Evolutionary conservation across 2,329 filamentous ascomycete genomes (phyloP).

Genomic region (Bipolaris oryzae): DNA sequence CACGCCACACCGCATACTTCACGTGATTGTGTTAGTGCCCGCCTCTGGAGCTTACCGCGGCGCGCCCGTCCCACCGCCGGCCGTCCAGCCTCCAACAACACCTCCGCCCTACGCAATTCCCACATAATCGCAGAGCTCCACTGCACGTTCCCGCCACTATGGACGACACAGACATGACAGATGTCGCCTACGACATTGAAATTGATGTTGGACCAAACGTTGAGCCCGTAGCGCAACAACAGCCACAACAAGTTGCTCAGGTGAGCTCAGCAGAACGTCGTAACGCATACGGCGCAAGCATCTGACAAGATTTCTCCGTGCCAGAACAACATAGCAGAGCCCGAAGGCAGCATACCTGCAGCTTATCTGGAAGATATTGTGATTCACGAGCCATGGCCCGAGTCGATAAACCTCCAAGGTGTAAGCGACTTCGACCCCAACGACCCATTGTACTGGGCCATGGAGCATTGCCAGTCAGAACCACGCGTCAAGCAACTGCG

Average conservation of each 20-base stretch:
- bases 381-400: constrained; percentile 48
- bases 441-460: constrained; percentile 77
- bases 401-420: constrained; percentile 84
- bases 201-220: constrained; percentile 37
- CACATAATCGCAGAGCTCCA: constrained; percentile 5
- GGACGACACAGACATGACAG: constrained; percentile 45
- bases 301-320: constrained; percentile 10
- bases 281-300: constrained; percentile 3
- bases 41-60: constrained; percentile 15
- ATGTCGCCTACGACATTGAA: constrained; percentile 47
- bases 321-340: constrained; percentile 1
- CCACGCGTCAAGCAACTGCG: constrained; percentile 68
- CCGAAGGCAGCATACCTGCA: constrained; percentile 34
- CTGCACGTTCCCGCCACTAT: constrained; percentile 22
- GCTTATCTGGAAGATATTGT: constrained; percentile 43
- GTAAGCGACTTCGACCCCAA: constrained; percentile 80
- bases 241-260: constrained; percentile 30
- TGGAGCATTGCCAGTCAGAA: constrained; percentile 66
- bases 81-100: constrained; percentile 11
- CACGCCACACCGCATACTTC: neutral
- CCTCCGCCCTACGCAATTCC: constrained; percentile 22
- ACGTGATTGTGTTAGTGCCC: constrained; percentile 25
- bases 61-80: constrained; percentile 7
- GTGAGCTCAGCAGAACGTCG: constrained; percentile 16
- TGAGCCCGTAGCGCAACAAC: constrained; percentile 25